A percentile compares a stretch with the other conserved stretches of the same genome.
Evolutionary conservation across 129 eudicot genomes (phyloP).

Genomic region (Cynara cardunculus): DNA sequence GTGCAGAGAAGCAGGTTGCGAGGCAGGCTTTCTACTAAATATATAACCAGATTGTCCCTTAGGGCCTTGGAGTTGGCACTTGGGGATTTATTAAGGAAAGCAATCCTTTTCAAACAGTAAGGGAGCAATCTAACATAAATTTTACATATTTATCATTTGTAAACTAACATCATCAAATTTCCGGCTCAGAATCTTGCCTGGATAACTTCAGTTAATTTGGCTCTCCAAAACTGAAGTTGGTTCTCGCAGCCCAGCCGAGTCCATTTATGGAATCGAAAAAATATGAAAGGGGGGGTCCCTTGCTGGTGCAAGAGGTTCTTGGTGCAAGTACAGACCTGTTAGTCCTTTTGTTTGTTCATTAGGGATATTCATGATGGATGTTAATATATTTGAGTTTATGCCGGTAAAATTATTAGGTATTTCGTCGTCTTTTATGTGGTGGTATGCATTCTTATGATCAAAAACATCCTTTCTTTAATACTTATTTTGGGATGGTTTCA

Average conservation of each 20-base stretch:
- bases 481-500: not conserved
- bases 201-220: constrained; percentile 32
- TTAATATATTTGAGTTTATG: not conserved
- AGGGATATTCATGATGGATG: not conserved
- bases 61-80: constrained; percentile 55
- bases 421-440: not conserved
- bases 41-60: constrained; percentile 60
- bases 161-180: constrained; percentile 14
- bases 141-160: not conserved
- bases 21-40: constrained; percentile 57
- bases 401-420: not conserved
- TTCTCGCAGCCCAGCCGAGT: constrained; percentile 34
- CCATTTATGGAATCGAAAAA: constrained; percentile 31
- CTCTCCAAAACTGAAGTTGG: constrained; percentile 48
- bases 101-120: constrained; percentile 29
- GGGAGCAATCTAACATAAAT: constrained; percentile 15
- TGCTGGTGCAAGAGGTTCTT: not conserved
- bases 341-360: not conserved
- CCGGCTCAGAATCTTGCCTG: constrained; percentile 13
- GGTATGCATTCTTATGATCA: not conserved
- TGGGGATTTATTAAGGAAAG: constrained; percentile 41
- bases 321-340: not conserved
- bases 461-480: too few species aligned
- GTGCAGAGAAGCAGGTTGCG: constrained; percentile 90
- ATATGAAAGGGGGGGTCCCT: constrained; percentile 44